These are phyloP conservation scores for Casaregolazyma lundiana DNA, from an alignment of 1,139 yeast species.

Conservation along the genomic window DNA sequence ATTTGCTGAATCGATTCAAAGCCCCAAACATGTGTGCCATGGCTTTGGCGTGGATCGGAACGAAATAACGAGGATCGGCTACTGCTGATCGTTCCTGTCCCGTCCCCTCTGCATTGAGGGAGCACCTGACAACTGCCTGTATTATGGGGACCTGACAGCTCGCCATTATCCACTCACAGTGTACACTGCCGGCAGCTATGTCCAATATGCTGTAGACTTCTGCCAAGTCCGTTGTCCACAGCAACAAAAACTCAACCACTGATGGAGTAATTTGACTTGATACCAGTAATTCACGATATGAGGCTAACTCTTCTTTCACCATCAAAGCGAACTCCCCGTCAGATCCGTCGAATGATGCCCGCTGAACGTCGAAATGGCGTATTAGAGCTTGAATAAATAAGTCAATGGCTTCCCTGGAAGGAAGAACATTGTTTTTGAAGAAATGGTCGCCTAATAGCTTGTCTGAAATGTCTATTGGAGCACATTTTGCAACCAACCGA, in stretches of 20 bases:
- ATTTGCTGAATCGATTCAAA: slow-evolving; percentile 24
- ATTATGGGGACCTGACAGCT: slow-evolving; percentile 29
- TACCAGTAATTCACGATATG: slow-evolving; percentile 20
- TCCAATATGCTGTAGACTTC: slow-evolving; percentile 30
- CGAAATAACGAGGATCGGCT: slow-evolving; percentile 10
- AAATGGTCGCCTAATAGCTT: slow-evolving; percentile 19
- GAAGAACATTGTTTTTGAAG: slow-evolving; percentile 15
- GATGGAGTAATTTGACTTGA: slow-evolving; percentile 25
- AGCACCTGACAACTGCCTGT: slow-evolving; percentile 23
- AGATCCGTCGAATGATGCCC: slow-evolving; percentile 20
- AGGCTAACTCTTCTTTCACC: slow-evolving; percentile 21
- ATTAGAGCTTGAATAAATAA: slow-evolving; percentile 24
- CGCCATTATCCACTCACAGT: slow-evolving; percentile 22
- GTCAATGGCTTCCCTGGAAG: slow-evolving; percentile 26
- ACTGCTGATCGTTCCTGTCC: slow-evolving; percentile 3
- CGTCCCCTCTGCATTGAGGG: slow-evolving; percentile 12
- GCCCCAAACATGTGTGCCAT: slow-evolving; percentile 34
- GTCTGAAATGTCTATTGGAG: slow-evolving; percentile 27
- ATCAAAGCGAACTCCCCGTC: slow-evolving; percentile 22
- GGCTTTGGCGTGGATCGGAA: slow-evolving; percentile 21
- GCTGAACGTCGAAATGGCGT: slow-evolving; percentile 21
- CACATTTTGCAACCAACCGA: slow-evolving; percentile 27
- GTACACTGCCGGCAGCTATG: slow-evolving; percentile 22
- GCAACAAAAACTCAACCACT: slow-evolving; percentile 26
- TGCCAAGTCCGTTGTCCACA: slow-evolving; percentile 23